Evolutionary conservation across 371 early-diverging fungal genomes (phyloP).

Genomic region (Mucor plumbeus): DNA sequence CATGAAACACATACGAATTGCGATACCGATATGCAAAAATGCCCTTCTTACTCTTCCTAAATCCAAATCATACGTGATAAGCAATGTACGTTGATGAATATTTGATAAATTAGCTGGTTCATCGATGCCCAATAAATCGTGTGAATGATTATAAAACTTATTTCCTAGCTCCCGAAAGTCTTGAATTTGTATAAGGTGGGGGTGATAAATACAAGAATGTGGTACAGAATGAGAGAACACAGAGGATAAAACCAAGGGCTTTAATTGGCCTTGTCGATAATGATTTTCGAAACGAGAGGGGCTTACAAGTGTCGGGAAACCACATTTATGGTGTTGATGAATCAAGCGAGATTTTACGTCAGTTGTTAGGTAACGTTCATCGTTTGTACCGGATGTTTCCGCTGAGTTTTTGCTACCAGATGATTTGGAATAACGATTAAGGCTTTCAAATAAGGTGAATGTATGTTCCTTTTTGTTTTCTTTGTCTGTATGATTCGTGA

Average conservation of each 20-base stretch:
- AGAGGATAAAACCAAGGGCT: slow-evolving; percentile 33
- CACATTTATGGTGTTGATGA: slow-evolving; percentile 38
- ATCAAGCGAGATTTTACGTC: slow-evolving; percentile 33
- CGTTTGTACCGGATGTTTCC: not conserved
- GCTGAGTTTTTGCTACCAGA: not conserved
- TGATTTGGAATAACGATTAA: slow-evolving; percentile 25
- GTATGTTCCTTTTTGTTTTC: slow-evolving; percentile 19
- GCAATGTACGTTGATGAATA: slow-evolving; percentile 38
- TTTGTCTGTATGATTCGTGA: not conserved
- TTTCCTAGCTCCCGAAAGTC: slow-evolving; percentile 34
- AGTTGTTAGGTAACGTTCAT: slow-evolving; percentile 17
- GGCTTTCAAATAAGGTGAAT: slow-evolving; percentile 36
- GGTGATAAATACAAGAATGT: slow-evolving; percentile 37
- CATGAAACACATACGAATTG: slow-evolving; percentile 42
- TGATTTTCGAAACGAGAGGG: slow-evolving; percentile 36
- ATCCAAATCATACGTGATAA: slow-evolving; percentile 43
- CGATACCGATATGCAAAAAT: slow-evolving; percentile 40
- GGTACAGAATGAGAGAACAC: slow-evolving; percentile 38
- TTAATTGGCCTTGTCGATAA: slow-evolving; percentile 28
- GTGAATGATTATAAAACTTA: slow-evolving; percentile 36
- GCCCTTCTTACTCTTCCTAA: slow-evolving; percentile 38
- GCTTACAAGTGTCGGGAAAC: slow-evolving; percentile 36
- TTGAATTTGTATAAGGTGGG: slow-evolving; percentile 32
- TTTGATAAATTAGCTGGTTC: slow-evolving; percentile 35
- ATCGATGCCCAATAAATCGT: slow-evolving; percentile 31